Evolutionary conservation across 345 rosid species (phyloP), one percentile per base, ranked within the genome.

Genomic region (Arabidopsis arenosa): DNA sequence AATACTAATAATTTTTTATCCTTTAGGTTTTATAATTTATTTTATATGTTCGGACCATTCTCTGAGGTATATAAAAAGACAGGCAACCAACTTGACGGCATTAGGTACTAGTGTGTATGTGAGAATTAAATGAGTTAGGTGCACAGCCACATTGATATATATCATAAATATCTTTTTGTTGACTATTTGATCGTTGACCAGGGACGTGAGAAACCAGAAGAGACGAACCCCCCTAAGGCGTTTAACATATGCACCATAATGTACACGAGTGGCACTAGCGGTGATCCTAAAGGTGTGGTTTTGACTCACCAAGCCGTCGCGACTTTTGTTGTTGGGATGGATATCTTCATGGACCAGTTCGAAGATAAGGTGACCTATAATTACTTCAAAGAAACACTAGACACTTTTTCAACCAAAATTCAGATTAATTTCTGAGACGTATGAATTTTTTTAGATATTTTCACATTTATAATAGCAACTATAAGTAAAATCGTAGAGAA

Each of bases 231-330:
- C 2, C 99, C 99, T 47, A 87, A 80, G 79, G 86, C 93, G 59
- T 74, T 68, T 63, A 79, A 77, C 84, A 80, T 86, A 66, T 92
- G 97, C 90, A 89, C 99, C 58, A 90, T 95, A 67, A 95, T 95
- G 97, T 92, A 95, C 63, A 95, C 99, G 18, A 95, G 99, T 14
- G 99, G 99, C 51, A 92, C 99, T 75, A 95, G 97, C 72, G 99
- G 99, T 71, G 90, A 89, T 54, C 99, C 99, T 17, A 95, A 95
- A 82, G 97, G 99, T 4, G 99, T 95, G 54, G 91, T 92, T 68
- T 74, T 95, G 57, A 88, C 88, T 49, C 99, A 95, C 69, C 97
- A 95, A 85, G 87, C 87, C 10, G 76, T 92, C 13, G 80, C 88
- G 5, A 53, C 79, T 40, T 83, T 82, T 21, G 89, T 92, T 33